A percentile compares a stretch with the other conserved stretches of the same genome.
phyloP scores from a whole-genome alignment of 306 rosid genomes.

The Trifolium pratense region DNA sequence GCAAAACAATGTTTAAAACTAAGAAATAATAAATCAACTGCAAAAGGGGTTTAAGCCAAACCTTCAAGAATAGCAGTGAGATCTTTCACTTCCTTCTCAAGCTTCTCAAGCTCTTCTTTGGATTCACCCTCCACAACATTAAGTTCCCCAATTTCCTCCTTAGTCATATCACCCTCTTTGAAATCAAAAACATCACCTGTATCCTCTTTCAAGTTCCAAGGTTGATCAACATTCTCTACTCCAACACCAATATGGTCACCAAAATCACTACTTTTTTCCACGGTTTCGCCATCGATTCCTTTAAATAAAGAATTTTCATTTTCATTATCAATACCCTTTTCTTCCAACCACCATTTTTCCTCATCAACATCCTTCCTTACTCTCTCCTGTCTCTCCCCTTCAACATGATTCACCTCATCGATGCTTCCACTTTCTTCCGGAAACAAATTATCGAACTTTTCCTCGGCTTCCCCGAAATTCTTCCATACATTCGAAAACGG shows the following conservation, averaged over 20 bases:
- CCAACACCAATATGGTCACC: slow-evolving; percentile 44
- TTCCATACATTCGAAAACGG: slow-evolving; percentile 51
- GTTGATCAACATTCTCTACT: slow-evolving; percentile 39
- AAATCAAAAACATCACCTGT: slow-evolving; percentile 23
- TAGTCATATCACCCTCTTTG: slow-evolving; percentile 44
- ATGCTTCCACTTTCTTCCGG: slow-evolving; percentile 39
- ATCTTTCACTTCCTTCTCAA: slow-evolving; percentile 66
- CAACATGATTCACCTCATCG: slow-evolving; percentile 31
- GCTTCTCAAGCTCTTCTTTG: slow-evolving; percentile 49
- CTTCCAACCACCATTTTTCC: slow-evolving; percentile 53
- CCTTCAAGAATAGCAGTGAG: slow-evolving; percentile 74
- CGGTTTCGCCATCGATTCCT: slow-evolving; percentile 41
- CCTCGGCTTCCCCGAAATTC: slow-evolving; percentile 51
- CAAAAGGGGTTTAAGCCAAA: slow-evolving; percentile 22
- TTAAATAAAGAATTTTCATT: slow-evolving; percentile 54
- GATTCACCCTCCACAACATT: slow-evolving; percentile 32
- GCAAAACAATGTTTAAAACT: background rate
- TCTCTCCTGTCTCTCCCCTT: background rate
- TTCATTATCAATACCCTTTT: slow-evolving; percentile 46
- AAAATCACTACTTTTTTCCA: slow-evolving; percentile 30
- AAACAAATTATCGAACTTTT: slow-evolving; percentile 56
- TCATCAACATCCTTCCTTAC: slow-evolving; percentile 4
- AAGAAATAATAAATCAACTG: background rate
- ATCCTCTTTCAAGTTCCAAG: slow-evolving; percentile 65
- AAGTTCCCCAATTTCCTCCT: slow-evolving; percentile 27